phyloP scores from a whole-genome alignment of 768 basidiomycete species.

The Leucosporidium scottii region DNA sequence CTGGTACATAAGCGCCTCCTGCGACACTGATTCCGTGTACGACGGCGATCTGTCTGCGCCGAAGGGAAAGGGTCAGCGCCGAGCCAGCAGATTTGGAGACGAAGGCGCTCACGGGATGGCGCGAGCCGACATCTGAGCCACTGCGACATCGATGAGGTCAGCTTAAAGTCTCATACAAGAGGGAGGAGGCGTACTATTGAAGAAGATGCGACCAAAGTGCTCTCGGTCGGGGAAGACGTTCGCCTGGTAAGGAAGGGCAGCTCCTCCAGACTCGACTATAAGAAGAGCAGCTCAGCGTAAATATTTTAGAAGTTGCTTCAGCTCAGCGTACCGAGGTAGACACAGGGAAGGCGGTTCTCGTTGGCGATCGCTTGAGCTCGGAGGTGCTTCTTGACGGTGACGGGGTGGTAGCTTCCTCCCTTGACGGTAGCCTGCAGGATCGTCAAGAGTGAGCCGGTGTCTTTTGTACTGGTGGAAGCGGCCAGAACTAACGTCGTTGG shows the following conservation, averaged over 20 bases:
- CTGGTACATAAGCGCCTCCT: constrained; percentile 62
- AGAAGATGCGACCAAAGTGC: constrained; percentile 93
- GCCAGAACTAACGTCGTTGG: constrained; percentile 87
- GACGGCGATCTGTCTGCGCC: constrained; percentile 62
- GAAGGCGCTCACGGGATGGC: constrained; percentile 15
- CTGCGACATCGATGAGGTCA: neutral
- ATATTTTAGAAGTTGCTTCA: neutral
- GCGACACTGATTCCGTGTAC: constrained; percentile 94
- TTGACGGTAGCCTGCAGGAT: constrained; percentile 25
- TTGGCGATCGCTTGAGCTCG: constrained; percentile 90
- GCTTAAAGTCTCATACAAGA: too few relatives aligned
- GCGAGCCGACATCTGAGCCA: neutral
- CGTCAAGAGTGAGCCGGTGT: neutral
- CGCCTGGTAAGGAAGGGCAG: constrained; percentile 84
- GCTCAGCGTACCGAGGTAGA: constrained; percentile 68
- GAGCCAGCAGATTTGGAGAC: neutral
- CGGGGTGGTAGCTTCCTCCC: constrained; percentile 28
- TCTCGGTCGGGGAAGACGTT: constrained; percentile 70
- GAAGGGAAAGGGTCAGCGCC: neutral
- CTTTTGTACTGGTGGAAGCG: constrained; percentile 58
- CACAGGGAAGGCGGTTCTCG: constrained; percentile 80
- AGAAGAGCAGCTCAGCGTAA: neutral
- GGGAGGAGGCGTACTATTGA: constrained; percentile 68
- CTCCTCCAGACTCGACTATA: constrained; percentile 86
- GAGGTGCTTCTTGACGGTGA: constrained; percentile 79